A percentile compares a stretch with the other conserved stretches of the same genome.
Evolutionary conservation across 257 asterid genomes (phyloP).

Genomic region (Oldenlandia corymbosa): DNA sequence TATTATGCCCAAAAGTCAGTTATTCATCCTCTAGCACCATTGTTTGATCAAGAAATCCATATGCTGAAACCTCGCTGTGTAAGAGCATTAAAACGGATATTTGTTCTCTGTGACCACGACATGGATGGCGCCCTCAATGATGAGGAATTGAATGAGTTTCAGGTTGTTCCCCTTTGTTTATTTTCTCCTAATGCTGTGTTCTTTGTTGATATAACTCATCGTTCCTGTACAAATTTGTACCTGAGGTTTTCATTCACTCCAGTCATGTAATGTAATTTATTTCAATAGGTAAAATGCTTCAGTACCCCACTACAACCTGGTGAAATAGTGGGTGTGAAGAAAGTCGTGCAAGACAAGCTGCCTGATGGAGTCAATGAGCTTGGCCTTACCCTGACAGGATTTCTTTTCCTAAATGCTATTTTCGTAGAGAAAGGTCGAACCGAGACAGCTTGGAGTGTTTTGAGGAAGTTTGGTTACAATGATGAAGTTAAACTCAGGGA

Average conservation of each 20-base stretch:
- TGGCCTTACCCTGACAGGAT: constrained; percentile 87
- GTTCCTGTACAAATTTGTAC: neutral
- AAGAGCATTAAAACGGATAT: constrained; percentile 84
- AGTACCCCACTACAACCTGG: constrained; percentile 84
- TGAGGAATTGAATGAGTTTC: constrained; percentile 89
- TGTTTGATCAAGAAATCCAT: constrained; percentile 87
- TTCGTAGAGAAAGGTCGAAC: constrained; percentile 89
- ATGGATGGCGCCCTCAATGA: constrained; percentile 86
- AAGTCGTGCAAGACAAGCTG: constrained; percentile 80
- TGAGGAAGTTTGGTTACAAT: constrained; percentile 85
- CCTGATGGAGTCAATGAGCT: constrained; percentile 83
- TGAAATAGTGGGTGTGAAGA: constrained; percentile 84
- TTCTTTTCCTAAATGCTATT: constrained; percentile 87
- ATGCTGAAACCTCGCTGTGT: constrained; percentile 76
- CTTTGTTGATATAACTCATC: constrained; percentile 1
- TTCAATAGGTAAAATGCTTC: constrained; percentile 73
- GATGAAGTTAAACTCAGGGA: constrained; percentile 77
- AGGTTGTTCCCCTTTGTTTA: constrained; percentile 40
- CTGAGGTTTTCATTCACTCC: neutral
- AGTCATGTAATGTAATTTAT: constrained; percentile 15
- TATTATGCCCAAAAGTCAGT: constrained; percentile 96
- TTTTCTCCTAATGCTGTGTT: constrained; percentile 8
- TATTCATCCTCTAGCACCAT: constrained; percentile 93
- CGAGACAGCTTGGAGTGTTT: constrained; percentile 87
- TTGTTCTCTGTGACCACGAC: constrained; percentile 84